Evolutionary conservation across 768 basidiomycete species (phyloP).

Genomic region (Sistotremastrum niveocremeum): DNA sequence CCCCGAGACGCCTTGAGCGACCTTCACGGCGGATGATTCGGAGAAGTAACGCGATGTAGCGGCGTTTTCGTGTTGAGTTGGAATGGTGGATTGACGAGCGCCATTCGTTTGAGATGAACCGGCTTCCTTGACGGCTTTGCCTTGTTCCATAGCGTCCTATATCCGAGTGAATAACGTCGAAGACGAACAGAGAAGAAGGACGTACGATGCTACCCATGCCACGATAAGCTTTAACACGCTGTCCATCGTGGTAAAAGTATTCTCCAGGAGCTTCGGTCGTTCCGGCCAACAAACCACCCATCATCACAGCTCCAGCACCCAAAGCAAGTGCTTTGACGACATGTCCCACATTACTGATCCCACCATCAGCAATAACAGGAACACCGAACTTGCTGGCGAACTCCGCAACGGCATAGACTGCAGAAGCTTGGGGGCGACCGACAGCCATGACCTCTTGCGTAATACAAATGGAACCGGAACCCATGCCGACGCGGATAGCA

Average conservation of each 20-base stretch:
- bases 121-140: slow-evolving; percentile 26
- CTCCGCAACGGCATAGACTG: slow-evolving; percentile 94
- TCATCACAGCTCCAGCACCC: slow-evolving; percentile 96
- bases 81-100: slow-evolving; percentile 21
- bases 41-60: slow-evolving; percentile 95
- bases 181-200: slow-evolving; percentile 14
- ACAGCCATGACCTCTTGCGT: slow-evolving; percentile 99
- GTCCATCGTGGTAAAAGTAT: slow-evolving; percentile 98
- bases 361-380: slow-evolving; percentile 94
- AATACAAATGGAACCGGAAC: slow-evolving; percentile 96
- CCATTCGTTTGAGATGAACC: slow-evolving; percentile 17
- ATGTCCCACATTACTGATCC: slow-evolving; percentile 90
- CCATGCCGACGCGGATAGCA: slow-evolving; percentile 94
- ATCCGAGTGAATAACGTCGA: neutral
- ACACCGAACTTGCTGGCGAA: slow-evolving; percentile 89
- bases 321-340: slow-evolving; percentile 93
- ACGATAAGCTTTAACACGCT: slow-evolving; percentile 96
- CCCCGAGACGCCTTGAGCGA: slow-evolving; percentile 91
- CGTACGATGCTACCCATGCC: slow-evolving; percentile 87
- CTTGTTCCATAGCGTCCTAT: slow-evolving; percentile 78
- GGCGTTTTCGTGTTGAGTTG: slow-evolving; percentile 68
- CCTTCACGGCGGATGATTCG: slow-evolving; percentile 84
- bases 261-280: slow-evolving; percentile 97
- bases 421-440: slow-evolving; percentile 93
- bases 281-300: slow-evolving; percentile 92